Evolutionary conservation across 129 eudicot species (phyloP).

Genomic region (Pulicaria dysenterica): DNA sequence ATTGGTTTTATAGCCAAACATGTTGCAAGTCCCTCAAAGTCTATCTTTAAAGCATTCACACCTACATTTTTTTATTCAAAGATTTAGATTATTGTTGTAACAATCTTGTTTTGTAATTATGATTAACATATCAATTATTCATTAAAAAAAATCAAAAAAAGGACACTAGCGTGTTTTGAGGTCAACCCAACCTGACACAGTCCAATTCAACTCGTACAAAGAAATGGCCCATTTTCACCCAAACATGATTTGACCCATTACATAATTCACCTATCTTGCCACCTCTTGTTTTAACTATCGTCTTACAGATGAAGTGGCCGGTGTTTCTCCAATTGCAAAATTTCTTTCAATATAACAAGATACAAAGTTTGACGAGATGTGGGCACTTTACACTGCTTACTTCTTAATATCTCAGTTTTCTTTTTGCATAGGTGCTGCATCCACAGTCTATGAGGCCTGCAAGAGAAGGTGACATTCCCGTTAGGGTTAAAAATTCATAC

Average conservation of each 20-base stretch:
- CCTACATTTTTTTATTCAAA: background rate
- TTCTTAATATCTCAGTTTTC: background rate
- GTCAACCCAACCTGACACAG: background rate
- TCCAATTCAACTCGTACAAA: background rate
- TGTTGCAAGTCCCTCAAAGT: background rate
- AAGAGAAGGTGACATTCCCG: slow-evolving; percentile 92
- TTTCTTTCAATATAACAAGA: slow-evolving; percentile 8
- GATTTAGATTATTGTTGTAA: background rate
- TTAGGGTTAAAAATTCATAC: slow-evolving; percentile 95
- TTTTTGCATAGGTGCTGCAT: slow-evolving; percentile 71
- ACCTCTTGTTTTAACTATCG: background rate
- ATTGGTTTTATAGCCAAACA: background rate
- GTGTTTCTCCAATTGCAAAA: background rate
- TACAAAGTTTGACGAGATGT: background rate
- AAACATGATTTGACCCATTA: background rate
- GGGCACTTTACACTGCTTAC: slow-evolving; percentile 8
- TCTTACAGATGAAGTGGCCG: background rate
- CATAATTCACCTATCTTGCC: background rate
- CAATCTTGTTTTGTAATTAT: background rate
- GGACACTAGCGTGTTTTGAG: background rate
- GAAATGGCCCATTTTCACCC: background rate
- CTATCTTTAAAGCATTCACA: background rate
- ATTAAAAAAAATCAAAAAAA: background rate
- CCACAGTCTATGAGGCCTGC: slow-evolving; percentile 99
- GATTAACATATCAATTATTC: background rate